Conservation (phyloP, 129 eudicot genomes). For the Pittosporum tobira region DNA sequence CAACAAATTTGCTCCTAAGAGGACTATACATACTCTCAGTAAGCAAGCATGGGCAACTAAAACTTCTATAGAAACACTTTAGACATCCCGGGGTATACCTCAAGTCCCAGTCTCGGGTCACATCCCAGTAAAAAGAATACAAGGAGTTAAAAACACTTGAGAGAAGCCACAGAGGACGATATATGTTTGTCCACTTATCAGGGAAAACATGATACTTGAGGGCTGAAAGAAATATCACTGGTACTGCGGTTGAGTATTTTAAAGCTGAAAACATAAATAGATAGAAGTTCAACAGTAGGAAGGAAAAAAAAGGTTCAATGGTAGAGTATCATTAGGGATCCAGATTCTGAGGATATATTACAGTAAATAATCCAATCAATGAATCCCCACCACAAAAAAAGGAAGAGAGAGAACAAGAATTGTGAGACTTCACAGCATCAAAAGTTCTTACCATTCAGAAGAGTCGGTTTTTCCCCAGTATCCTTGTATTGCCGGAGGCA, state of each 20-base stretch:
- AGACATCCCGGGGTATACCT: too few species aligned
- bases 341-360: neutral
- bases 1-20: neutral
- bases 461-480: constrained; percentile 65
- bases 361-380: too few species aligned
- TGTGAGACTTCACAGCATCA: neutral
- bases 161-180: constrained; percentile 87
- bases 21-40: neutral
- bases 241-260: constrained; percentile 90
- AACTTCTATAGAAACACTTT: too few species aligned
- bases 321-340: constrained; percentile 4
- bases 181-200: constrained; percentile 62
- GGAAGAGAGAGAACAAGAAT: too few species aligned
- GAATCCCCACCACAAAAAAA: too few species aligned
- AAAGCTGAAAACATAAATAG: constrained; percentile 56
- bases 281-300: constrained; percentile 8
- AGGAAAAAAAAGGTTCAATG: constrained; percentile 14
- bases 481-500: constrained; percentile 96
- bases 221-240: constrained; percentile 93
- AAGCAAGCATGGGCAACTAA: neutral
- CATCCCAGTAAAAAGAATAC: constrained; percentile 96
- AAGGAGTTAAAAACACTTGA: constrained; percentile 65
- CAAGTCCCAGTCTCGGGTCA: constrained; percentile 56
- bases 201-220: constrained; percentile 83
- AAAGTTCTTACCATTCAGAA: constrained; percentile 61